phyloP scores from a whole-genome alignment of 257 asterid genomes.

The Fraxinus americana region DNA sequence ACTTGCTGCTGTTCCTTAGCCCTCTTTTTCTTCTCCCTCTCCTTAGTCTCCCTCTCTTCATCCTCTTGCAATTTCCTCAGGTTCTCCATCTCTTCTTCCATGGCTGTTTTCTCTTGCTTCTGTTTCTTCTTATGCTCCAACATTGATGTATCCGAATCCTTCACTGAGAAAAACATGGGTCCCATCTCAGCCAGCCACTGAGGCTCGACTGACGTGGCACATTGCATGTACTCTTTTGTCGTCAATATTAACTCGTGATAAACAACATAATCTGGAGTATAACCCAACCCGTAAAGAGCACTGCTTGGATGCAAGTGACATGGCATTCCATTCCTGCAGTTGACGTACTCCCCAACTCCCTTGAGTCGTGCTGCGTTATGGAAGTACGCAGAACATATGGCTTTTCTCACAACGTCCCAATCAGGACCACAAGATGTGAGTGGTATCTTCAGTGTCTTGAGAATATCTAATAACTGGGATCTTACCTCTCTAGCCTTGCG shows the following conservation, averaged over 20 bases:
- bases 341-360: conserved; percentile 89
- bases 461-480: conserved; percentile 79
- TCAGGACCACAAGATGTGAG: conserved; percentile 86
- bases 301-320: conserved; percentile 97
- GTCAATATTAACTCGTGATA: conserved; percentile 88
- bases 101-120: conserved; percentile 85
- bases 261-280: conserved; percentile 92
- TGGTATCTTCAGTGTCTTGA: conserved; percentile 71
- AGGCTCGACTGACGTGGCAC: conserved; percentile 89
- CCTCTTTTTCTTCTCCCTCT: conserved; percentile 71
- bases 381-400: conserved; percentile 92
- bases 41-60: conserved; percentile 45
- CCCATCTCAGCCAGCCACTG: conserved; percentile 97
- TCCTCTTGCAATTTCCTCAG: conserved; percentile 64
- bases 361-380: conserved; percentile 80
- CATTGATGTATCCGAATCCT: conserved; percentile 85
- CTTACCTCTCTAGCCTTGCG: conserved; percentile 92
- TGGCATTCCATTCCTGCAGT: conserved; percentile 92
- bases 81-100: conserved; percentile 98
- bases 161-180: conserved; percentile 95
- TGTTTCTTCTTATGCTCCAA: conserved; percentile 84
- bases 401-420: conserved; percentile 86
- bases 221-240: conserved; percentile 89
- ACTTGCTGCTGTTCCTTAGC: conserved; percentile 66
- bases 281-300: conserved; percentile 83